A percentile compares a stretch with the other conserved stretches of the same genome.
Evolutionary conservation across 257 asterid species (phyloP).

Genomic region (Scutellaria minor): DNA sequence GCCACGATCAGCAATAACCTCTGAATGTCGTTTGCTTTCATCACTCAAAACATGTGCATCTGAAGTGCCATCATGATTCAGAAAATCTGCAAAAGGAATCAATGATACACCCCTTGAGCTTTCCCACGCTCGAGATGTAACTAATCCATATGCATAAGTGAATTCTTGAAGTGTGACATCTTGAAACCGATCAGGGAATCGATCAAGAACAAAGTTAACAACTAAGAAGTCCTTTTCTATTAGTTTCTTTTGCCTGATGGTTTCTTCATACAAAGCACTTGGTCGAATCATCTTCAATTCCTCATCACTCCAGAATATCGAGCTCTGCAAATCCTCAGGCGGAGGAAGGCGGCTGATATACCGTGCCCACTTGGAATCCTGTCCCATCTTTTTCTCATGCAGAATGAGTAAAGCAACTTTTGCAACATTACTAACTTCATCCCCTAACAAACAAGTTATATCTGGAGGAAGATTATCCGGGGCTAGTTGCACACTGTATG

Average conservation of each 20-base stretch:
- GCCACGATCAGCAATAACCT: constrained; percentile 77
- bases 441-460: constrained; percentile 53
- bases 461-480: constrained; percentile 71
- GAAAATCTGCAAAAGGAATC: constrained; percentile 92
- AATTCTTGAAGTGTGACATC: constrained; percentile 58
- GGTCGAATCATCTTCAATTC: constrained; percentile 70
- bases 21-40: constrained; percentile 58
- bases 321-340: constrained; percentile 65
- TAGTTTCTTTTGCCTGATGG: constrained; percentile 57
- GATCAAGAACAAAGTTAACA: constrained; percentile 52
- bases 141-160: constrained; percentile 68
- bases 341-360: constrained; percentile 65
- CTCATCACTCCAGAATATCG: constrained; percentile 70
- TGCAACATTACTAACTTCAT: constrained; percentile 62
- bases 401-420: constrained; percentile 78
- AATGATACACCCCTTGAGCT: constrained; percentile 74
- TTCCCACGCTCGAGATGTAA: constrained; percentile 88
- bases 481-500: constrained; percentile 64
- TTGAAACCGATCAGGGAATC: constrained; percentile 43
- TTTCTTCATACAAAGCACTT: constrained; percentile 63
- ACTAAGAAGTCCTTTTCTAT: constrained; percentile 60
- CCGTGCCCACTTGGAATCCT: constrained; percentile 77
- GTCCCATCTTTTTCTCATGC: constrained; percentile 60
- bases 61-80: constrained; percentile 71
- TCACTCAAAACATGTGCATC: constrained; percentile 59